These are phyloP conservation scores for Endocarpon pusillum DNA, from an alignment of 495 filamentous ascomycete genomes.

Conservation along the genomic window DNA sequence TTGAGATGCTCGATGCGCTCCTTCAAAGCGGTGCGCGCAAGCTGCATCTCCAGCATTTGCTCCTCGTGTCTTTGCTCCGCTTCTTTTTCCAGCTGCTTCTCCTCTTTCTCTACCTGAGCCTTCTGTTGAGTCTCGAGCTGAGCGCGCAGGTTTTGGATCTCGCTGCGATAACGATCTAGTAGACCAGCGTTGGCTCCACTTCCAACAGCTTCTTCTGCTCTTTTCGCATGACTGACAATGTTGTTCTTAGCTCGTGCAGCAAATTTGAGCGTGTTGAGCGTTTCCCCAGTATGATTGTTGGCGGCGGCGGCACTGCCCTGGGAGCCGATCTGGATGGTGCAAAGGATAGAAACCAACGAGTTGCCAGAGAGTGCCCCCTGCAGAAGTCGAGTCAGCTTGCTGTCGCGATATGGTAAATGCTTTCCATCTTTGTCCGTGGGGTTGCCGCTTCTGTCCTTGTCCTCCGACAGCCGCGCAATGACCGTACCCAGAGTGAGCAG, in stretches of 20 bases:
- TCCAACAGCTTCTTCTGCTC: conserved; percentile 74
- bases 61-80: conserved; percentile 79
- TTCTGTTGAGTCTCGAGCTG: conserved; percentile 68
- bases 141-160: conserved; percentile 65
- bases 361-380: conserved; percentile 88
- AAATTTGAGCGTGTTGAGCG: conserved; percentile 91
- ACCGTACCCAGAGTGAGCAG: conserved; percentile 89
- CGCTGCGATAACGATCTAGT: conserved; percentile 84
- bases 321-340: conserved; percentile 71
- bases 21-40: conserved; percentile 87
- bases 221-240: conserved; percentile 93
- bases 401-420: conserved; percentile 90
- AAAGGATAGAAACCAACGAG: conserved; percentile 91
- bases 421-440: conserved; percentile 61
- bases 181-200: conserved; percentile 39
- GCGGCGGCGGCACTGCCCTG: conserved; percentile 43
- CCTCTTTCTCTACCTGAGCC: conserved; percentile 49
- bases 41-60: conserved; percentile 95
- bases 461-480: conserved; percentile 69
- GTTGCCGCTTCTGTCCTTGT: conserved; percentile 70
- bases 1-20: conserved; percentile 97
- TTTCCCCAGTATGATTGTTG: conserved; percentile 62
- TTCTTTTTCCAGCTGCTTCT: conserved; percentile 61
- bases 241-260: conserved; percentile 93
- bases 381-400: conserved; percentile 83